A percentile compares a stretch with the other conserved stretches of the same genome.
phyloP scores from a whole-genome alignment of 768 basidiomycete genomes.

The Gloeopeniophorella convolvens region DNA sequence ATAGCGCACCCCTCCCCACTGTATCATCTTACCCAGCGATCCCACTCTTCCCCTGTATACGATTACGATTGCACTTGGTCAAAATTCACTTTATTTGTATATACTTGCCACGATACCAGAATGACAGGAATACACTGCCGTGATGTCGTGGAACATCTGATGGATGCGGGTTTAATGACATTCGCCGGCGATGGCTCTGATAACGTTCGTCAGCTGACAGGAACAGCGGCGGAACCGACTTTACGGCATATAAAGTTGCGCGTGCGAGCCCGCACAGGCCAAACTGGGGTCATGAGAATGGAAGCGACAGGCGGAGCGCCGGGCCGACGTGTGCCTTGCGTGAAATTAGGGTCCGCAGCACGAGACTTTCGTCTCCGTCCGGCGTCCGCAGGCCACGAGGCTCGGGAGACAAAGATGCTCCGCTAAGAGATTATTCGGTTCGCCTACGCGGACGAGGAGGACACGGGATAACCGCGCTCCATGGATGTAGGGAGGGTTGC shows the following conservation, averaged over 20 bases:
- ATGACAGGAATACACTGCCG: slow-evolving; percentile 4
- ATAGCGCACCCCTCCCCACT: slow-evolving; percentile 10
- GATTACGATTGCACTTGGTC: slow-evolving; percentile 5
- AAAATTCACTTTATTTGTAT: slow-evolving; percentile 18
- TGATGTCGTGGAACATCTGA: slow-evolving; percentile 9
- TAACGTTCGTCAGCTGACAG: slow-evolving; percentile 13
- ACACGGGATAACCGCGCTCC: background rate
- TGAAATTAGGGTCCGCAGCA: background rate
- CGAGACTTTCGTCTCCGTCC: background rate
- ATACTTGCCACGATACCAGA: slow-evolving; percentile 15
- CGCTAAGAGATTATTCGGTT: background rate
- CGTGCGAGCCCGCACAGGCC: slow-evolving; percentile 2
- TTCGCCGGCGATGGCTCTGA: slow-evolving; percentile 3
- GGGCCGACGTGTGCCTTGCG: background rate
- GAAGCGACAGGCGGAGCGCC: background rate
- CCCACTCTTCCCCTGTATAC: slow-evolving; percentile 7
- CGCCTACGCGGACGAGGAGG: background rate
- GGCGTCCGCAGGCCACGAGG: background rate
- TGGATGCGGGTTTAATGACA: background rate
- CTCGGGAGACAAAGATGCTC: background rate
- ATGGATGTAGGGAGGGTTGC: background rate
- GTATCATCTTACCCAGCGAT: slow-evolving; percentile 18
- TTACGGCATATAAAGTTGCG: slow-evolving; percentile 5
- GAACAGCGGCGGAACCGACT: background rate
- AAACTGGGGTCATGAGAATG: slow-evolving; percentile 1